Conservation (phyloP, 1,284 basidiomycete species). For the Irpex lacteus region DNA sequence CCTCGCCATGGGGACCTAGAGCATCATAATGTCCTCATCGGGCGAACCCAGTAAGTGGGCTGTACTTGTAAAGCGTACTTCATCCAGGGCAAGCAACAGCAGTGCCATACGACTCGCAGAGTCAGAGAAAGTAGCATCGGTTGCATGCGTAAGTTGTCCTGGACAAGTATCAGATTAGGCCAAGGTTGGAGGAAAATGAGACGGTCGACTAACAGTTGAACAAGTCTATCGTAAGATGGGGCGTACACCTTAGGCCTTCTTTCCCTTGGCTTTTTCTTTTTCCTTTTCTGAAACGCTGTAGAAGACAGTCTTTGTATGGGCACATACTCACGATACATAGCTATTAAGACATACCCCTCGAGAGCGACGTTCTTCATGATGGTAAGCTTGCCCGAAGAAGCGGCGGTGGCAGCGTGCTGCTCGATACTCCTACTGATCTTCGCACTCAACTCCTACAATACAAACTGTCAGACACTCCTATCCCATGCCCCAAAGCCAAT, state of each 20-base stretch:
- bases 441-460: slow-evolving; percentile 68
- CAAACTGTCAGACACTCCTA: background rate
- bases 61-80: too few relatives aligned
- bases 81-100: too few relatives aligned
- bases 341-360: slow-evolving; percentile 41
- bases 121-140: too few relatives aligned
- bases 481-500: background rate
- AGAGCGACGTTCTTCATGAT: slow-evolving; percentile 75
- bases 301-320: background rate
- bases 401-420: slow-evolving; percentile 84
- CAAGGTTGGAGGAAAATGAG: too few relatives aligned
- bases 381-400: slow-evolving; percentile 79
- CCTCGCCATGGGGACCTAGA: background rate
- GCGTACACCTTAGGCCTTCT: background rate
- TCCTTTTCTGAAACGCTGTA: slow-evolving; percentile 14
- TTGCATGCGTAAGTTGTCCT: too few relatives aligned
- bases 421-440: slow-evolving; percentile 91
- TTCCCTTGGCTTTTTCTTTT: slow-evolving; percentile 11
- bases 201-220: too few relatives aligned
- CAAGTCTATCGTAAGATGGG: background rate
- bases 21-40: too few relatives aligned
- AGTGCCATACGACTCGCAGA: too few relatives aligned
- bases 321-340: background rate
- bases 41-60: too few relatives aligned
- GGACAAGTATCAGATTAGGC: too few relatives aligned